A percentile compares a stretch with the other conserved stretches of the same genome.
phyloP scores from a whole-genome alignment of 2,329 filamentous ascomycete species.

The Botrytis sinoallii region DNA sequence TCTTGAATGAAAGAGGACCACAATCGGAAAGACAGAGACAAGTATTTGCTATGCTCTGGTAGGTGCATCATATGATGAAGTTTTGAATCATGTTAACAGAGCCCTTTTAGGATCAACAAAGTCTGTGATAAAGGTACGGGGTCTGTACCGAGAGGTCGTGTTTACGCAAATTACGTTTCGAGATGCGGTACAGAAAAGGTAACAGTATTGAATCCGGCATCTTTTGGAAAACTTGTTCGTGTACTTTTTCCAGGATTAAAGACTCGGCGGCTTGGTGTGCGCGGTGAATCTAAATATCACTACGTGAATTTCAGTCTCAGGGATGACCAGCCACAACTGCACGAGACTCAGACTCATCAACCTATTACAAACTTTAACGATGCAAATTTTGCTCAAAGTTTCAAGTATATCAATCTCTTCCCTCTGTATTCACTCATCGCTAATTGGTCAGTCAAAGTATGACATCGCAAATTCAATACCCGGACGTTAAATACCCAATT shows the following conservation, averaged over 20 bases:
- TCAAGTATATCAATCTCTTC: slow-evolving; percentile 45
- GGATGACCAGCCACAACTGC: slow-evolving; percentile 47
- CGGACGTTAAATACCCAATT: slow-evolving; percentile 36
- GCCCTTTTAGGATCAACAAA: slow-evolving; percentile 60
- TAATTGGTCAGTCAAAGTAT: slow-evolving; percentile 33
- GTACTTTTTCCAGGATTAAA: slow-evolving; percentile 95
- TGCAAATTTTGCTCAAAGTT: slow-evolving; percentile 47
- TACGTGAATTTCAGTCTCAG: slow-evolving; percentile 69
- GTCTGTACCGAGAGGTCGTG: slow-evolving; percentile 86
- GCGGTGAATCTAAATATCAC: slow-evolving; percentile 98
- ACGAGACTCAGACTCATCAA: slow-evolving; percentile 44
- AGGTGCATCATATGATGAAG: slow-evolving; percentile 38
- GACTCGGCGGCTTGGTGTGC: slow-evolving; percentile 84
- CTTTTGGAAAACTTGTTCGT: slow-evolving; percentile 94
- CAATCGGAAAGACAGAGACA: slow-evolving; percentile 82
- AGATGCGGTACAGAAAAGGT: slow-evolving; percentile 91
- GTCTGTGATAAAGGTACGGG: slow-evolving; percentile 73
- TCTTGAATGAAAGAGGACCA: slow-evolving; percentile 74
- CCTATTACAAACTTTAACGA: slow-evolving; percentile 52
- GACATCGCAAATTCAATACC: slow-evolving; percentile 31
- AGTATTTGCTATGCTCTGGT: slow-evolving; percentile 88
- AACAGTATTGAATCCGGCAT: slow-evolving; percentile 92
- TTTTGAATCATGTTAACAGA: slow-evolving; percentile 19
- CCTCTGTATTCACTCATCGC: slow-evolving; percentile 3
- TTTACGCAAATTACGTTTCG: slow-evolving; percentile 93